phyloP scores from a whole-genome alignment of 345 rosid species.

The Populus tremula region DNA sequence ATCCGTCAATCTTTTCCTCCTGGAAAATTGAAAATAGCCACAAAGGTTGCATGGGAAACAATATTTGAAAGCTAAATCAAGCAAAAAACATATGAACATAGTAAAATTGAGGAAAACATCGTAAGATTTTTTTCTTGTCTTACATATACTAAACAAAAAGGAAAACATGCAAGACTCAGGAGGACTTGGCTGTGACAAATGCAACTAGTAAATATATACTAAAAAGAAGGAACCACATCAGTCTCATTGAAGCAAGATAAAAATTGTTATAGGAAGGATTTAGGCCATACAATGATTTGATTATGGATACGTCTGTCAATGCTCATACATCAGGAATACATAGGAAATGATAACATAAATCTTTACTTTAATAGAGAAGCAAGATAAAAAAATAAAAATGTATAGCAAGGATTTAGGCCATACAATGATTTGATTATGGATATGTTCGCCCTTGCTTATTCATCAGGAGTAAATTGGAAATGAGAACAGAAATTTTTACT shows the following conservation, averaged over 20 bases:
- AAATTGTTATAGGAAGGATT: background rate
- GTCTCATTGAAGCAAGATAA: background rate
- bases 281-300: background rate
- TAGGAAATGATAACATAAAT: too few species aligned
- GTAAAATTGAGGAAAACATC: background rate
- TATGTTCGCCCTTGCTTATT: background rate
- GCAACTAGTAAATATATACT: background rate
- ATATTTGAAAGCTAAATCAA: background rate
- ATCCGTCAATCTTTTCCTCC: slow-evolving; percentile 34
- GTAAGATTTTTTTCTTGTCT: background rate
- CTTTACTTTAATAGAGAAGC: too few species aligned
- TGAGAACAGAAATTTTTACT: background rate
- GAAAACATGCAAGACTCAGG: background rate
- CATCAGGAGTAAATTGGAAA: background rate
- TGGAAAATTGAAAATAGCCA: background rate
- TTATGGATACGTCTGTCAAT: background rate
- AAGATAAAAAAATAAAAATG: background rate
- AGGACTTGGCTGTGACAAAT: background rate
- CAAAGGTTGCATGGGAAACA: background rate
- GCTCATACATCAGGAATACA: background rate
- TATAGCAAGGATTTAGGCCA: background rate
- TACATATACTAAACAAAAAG: background rate
- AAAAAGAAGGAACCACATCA: background rate
- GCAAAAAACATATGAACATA: background rate
- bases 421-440: background rate